Evolutionary conservation across 192 early-diverging fungal species (phyloP).

Genomic region (Chytriomyces sp.): DNA sequence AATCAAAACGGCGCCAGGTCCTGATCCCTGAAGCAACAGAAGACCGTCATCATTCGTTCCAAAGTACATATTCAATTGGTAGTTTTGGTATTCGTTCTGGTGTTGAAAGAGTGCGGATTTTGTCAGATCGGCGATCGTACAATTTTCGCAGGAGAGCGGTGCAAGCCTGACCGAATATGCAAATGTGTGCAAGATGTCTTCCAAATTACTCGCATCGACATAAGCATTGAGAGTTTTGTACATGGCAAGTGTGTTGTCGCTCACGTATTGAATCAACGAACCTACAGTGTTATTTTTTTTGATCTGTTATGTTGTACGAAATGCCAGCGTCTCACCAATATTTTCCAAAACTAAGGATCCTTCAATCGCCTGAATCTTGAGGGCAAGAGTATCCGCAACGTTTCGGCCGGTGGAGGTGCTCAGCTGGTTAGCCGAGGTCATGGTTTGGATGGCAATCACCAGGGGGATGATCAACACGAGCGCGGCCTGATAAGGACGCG

Average conservation of each 20-base stretch:
- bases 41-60: neutral
- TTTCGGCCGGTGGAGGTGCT: neutral
- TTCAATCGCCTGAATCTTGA: conserved; percentile 6
- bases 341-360: neutral
- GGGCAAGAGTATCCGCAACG: neutral
- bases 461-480: conserved; percentile 6
- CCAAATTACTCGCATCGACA: neutral
- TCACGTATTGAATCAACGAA: neutral
- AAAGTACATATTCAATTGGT: neutral
- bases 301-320: neutral
- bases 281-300: neutral
- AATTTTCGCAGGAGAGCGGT: neutral
- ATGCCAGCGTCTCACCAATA: neutral
- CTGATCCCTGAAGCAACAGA: neutral
- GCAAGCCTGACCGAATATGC: neutral
- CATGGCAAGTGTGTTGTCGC: neutral
- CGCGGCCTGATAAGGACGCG: neutral
- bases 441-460: neutral
- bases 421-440: neutral
- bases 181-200: neutral
- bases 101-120: no score
- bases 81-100: neutral
- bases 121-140: neutral
- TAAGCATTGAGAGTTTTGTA: neutral
- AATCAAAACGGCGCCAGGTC: neutral